phyloP scores from a whole-genome alignment of 176 grass and related monocot genomes.

The barley (Hordeum vulgare) region MorexV3_pseudomolecules_assembly NC_058523.1:30653187-30653686 shows the following conservation, averaged over 20 bases:
- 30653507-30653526: not conserved
- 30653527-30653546: constrained; percentile 27
- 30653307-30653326: not conserved
- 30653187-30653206: too few relatives aligned
- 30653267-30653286: not conserved
- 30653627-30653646: not conserved
- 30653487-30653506: constrained; percentile 20
- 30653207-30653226: not conserved
- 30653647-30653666: not conserved
- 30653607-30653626: not conserved
- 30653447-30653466: not conserved
- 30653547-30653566: not conserved
- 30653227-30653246: not conserved
- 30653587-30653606: not conserved
- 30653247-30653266: not conserved
- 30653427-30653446: not conserved
- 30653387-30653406: not conserved
- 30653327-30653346: not conserved
- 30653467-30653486: not conserved
- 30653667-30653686: not conserved
- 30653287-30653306: not conserved
- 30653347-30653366: not conserved
- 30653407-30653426: not conserved
- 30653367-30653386: not conserved
- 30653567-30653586: not conserved